Evolutionary conservation across 768 basidiomycete genomes (phyloP).

Genomic region (Macrolepiota dolichaula): DNA sequence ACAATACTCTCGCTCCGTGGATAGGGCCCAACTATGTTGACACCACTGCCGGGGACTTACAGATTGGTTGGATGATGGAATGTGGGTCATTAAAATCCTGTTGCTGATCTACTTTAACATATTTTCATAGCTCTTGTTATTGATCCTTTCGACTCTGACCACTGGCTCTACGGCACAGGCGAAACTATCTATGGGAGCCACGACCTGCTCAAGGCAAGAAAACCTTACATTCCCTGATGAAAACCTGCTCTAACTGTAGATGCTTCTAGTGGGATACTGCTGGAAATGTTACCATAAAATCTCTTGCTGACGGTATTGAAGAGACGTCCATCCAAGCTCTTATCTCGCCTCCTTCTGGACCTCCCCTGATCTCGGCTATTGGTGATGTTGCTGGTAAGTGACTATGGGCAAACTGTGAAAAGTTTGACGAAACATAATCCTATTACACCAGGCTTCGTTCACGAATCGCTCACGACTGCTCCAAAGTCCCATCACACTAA

Average conservation of each 20-base stretch:
- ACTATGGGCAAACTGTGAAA: not conserved
- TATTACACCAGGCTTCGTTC: conserved; percentile 39
- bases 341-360: conserved; percentile 61
- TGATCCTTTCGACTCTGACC: conserved; percentile 66
- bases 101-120: not conserved
- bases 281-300: conserved; percentile 57
- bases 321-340: conserved; percentile 56
- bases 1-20: conserved; percentile 57
- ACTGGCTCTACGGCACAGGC: conserved; percentile 72
- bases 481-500: conserved; percentile 39
- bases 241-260: not conserved
- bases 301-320: conserved; percentile 63
- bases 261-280: conserved; percentile 49
- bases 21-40: conserved; percentile 47
- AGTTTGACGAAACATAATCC: not conserved
- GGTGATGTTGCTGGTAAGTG: conserved; percentile 49
- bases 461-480: conserved; percentile 37
- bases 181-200: conserved; percentile 60
- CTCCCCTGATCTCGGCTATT: conserved; percentile 52
- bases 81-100: conserved; percentile 21
- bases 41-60: conserved; percentile 39
- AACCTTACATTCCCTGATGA: not conserved
- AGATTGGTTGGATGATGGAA: conserved; percentile 76
- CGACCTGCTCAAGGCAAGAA: conserved; percentile 40
- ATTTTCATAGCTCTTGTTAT: conserved; percentile 42